Base-by-base conservation (phyloP, 1,139 yeast species). In the Yarrowia galli region DNA sequence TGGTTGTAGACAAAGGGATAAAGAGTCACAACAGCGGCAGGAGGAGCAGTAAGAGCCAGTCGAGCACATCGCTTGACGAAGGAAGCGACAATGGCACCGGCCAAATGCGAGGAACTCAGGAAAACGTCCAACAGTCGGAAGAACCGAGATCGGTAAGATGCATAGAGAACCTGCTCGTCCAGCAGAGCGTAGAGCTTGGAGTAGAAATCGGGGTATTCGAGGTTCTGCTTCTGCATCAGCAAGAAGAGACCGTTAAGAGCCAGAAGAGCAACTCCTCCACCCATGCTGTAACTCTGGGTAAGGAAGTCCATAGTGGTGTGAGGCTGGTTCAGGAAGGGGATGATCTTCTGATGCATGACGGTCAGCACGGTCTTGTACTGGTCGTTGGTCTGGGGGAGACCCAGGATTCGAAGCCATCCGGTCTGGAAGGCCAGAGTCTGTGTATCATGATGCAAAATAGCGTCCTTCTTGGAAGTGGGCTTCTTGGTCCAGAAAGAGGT, bases 121-220 rank as follows among this genome's bases (percentile, higher is more conserved):
- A 95, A 95, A 67, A 92, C 78, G 74, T 93, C 99, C 69, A 96
- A 84, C 73, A 95, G 80, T 73, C 99, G 86, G 80, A 95, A 86
- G 75, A 95, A 95, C 73, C 99, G 84, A 1, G 97, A 88, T 75
- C 97, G 85, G 77, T 92, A 90, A 70, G 88, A 85, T 66, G 91
- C 89, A 77, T 90, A 93, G 74, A 96, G 79, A 56, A 87, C 85
- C 20, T 93, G 89, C 9, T 92, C 89, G 67, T 77, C 81, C 67
- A 95, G 83, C 61, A 95, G 82, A 9, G 90, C 87, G 77, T 95
- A 95, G 54, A 95, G 84, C 77, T 95, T 93, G 65, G 84, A 79
- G 80, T 87, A 95, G 76, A 95, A 95, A 72, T 92, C 90, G 16
- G 98, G 98, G 78, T 95, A 95, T 75, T 95, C 99, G 75, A 95